A percentile compares a stretch with the other conserved stretches of the same genome.
Conservation (phyloP, 306 rosid genomes). For the Prunus kanzakura region DNA sequence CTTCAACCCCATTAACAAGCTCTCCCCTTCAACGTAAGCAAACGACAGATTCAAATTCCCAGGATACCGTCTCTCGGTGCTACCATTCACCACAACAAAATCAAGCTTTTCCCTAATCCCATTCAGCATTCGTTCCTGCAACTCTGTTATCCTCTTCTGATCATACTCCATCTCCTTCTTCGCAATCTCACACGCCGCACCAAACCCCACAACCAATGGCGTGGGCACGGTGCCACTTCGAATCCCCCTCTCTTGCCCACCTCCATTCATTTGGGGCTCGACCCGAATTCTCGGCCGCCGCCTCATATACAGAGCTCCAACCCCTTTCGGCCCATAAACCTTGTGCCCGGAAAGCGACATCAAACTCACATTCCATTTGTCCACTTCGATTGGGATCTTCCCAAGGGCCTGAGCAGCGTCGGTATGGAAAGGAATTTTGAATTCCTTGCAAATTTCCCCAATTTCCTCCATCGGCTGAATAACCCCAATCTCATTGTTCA, state of each 20-base stretch:
- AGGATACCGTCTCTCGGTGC: slow-evolving; percentile 66
- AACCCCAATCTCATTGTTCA: slow-evolving; percentile 91
- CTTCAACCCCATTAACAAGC: slow-evolving; percentile 92
- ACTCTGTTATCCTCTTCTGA: slow-evolving; percentile 45
- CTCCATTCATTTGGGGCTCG: slow-evolving; percentile 98
- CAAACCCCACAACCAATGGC: slow-evolving; percentile 86
- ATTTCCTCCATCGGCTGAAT: slow-evolving; percentile 86
- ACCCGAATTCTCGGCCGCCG: slow-evolving; percentile 91
- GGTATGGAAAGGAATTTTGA: slow-evolving; percentile 69
- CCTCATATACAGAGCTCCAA: slow-evolving; percentile 82
- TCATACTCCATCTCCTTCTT: slow-evolving; percentile 86
- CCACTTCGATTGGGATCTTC: slow-evolving; percentile 77
- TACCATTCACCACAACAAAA: slow-evolving; percentile 91
- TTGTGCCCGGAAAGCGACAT: slow-evolving; percentile 93
- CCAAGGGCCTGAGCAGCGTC: slow-evolving; percentile 99
- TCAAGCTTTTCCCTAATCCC: slow-evolving; percentile 65
- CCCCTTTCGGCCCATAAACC: slow-evolving; percentile 78
- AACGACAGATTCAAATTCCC: slow-evolving; percentile 88
- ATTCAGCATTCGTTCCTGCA: slow-evolving; percentile 63
- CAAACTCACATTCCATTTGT: slow-evolving; percentile 91
- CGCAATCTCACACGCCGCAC: slow-evolving; percentile 82
- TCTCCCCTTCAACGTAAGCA: slow-evolving; percentile 90
- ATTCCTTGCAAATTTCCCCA: slow-evolving; percentile 75
- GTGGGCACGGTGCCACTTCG: slow-evolving; percentile 91
- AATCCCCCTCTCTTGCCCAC: slow-evolving; percentile 94